Conservation (phyloP, 176 grass and related monocot species). For the Oropetium thomaeum region DNA sequence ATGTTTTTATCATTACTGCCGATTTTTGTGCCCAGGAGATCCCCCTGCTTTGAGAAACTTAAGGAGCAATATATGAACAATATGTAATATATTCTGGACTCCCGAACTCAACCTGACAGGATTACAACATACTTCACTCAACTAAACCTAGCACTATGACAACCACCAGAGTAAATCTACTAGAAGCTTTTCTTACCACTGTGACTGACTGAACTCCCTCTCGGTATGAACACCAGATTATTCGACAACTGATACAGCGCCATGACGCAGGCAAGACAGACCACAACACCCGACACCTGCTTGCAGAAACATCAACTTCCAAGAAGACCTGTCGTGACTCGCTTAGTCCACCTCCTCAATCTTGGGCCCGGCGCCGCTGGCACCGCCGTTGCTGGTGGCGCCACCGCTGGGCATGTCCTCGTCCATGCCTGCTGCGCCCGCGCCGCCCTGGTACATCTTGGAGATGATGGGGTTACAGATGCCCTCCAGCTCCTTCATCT, state of each 20-base stretch:
- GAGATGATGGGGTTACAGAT: slow-evolving; percentile 81
- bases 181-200: neutral
- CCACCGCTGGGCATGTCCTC: slow-evolving; percentile 41
- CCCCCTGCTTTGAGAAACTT: too few species aligned
- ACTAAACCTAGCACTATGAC: neutral
- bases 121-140: neutral
- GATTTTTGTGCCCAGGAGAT: too few species aligned
- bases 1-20: too few species aligned
- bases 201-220: neutral
- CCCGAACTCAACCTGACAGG: neutral
- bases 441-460: slow-evolving; percentile 62
- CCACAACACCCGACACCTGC: neutral
- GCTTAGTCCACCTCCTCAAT: slow-evolving; percentile 86
- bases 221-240: neutral
- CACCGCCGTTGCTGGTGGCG: slow-evolving; percentile 24
- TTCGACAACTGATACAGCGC: neutral
- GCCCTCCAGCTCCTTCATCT: slow-evolving; percentile 73
- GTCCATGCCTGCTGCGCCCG: slow-evolving; percentile 44
- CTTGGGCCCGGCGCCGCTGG: slow-evolving; percentile 59
- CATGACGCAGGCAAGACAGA: neutral
- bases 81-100: neutral
- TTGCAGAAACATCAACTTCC: neutral
- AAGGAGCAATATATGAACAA: neutral
- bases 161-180: too few species aligned
- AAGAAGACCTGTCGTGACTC: neutral